Conservation (phyloP, 2,329 filamentous ascomycete species). For the Fonsecaea nubica region DNA sequence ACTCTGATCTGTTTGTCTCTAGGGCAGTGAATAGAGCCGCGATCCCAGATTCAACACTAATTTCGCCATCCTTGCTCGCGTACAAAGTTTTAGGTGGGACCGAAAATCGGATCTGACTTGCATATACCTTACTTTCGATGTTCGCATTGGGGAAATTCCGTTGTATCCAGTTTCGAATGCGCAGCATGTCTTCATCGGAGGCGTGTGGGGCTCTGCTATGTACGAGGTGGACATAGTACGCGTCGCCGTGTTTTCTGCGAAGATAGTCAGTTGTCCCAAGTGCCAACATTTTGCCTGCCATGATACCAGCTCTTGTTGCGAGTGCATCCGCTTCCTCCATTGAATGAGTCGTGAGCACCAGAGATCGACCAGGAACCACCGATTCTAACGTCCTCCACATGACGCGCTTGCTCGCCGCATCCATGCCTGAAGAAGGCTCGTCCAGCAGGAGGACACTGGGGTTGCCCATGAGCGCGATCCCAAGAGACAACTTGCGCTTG, state of each 20-base stretch:
- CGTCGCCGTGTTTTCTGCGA: conserved; percentile 75
- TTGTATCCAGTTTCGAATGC: conserved; percentile 70
- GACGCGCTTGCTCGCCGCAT: conserved; percentile 85
- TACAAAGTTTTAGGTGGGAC: conserved; percentile 58
- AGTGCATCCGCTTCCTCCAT: conserved; percentile 96
- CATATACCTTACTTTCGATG: conserved; percentile 76
- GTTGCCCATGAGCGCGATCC: conserved; percentile 91
- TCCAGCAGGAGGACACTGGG: conserved; percentile 86
- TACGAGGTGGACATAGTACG: conserved; percentile 81
- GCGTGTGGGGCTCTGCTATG: conserved; percentile 77
- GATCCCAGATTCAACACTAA: conserved; percentile 50
- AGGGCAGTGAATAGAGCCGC: conserved; percentile 73
- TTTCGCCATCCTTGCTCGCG: conserved; percentile 17
- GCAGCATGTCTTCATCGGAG: conserved; percentile 68
- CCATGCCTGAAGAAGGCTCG: conserved; percentile 86
- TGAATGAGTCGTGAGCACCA: conserved; percentile 87
- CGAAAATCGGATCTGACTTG: conserved; percentile 86
- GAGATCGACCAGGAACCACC: conserved; percentile 76
- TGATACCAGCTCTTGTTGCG: conserved; percentile 81
- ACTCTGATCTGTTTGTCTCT: conserved; percentile 70
- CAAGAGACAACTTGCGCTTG: conserved; percentile 88
- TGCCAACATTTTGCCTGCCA: conserved; percentile 84
- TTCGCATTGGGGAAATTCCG: conserved; percentile 67
- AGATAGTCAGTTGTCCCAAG: conserved; percentile 77
- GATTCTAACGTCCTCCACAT: conserved; percentile 88